Percentiles rank a stretch among this genome's conserved stretches.
Evolutionary conservation across 768 basidiomycete species (phyloP).

Genomic region (Kwoniella sp.): DNA sequence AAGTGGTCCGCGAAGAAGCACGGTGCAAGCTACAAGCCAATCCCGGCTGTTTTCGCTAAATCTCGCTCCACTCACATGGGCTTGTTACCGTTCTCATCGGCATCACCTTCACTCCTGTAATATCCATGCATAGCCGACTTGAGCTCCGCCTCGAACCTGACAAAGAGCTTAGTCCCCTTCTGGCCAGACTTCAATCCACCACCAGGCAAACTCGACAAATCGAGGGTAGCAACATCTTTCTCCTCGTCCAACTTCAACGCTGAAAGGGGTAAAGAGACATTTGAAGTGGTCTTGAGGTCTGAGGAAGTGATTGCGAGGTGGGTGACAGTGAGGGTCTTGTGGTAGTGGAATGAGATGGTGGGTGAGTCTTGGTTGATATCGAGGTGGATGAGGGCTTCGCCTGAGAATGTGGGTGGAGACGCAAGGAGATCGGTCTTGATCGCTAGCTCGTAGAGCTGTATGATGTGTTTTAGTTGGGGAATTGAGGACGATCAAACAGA

Average conservation of each 20-base stretch:
- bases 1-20: too few species aligned
- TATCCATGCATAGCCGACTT: slow-evolving; percentile 71
- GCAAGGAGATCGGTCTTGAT: slow-evolving; percentile 68
- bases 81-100: slow-evolving; percentile 64
- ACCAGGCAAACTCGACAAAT: slow-evolving; percentile 66
- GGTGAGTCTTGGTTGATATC: slow-evolving; percentile 33
- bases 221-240: slow-evolving; percentile 68
- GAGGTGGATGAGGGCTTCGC: slow-evolving; percentile 56
- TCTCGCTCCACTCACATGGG: slow-evolving; percentile 53
- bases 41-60: not conserved
- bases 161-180: slow-evolving; percentile 63
- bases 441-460: slow-evolving; percentile 55
- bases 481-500: not conserved
- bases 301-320: slow-evolving; percentile 39
- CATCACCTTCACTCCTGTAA: slow-evolving; percentile 42
- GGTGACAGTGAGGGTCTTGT: slow-evolving; percentile 74
- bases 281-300: slow-evolving; percentile 44
- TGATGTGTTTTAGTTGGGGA: not conserved
- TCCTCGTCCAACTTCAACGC: slow-evolving; percentile 63
- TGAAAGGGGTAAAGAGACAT: slow-evolving; percentile 38
- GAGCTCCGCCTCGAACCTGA: slow-evolving; percentile 70
- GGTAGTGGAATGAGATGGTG: slow-evolving; percentile 70
- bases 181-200: slow-evolving; percentile 61
- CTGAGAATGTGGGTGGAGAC: slow-evolving; percentile 66
- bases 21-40: too few species aligned